Evolutionary conservation across 2,329 filamentous ascomycete genomes (phyloP).

Genomic region (Aspergillus calidoustus): DNA sequence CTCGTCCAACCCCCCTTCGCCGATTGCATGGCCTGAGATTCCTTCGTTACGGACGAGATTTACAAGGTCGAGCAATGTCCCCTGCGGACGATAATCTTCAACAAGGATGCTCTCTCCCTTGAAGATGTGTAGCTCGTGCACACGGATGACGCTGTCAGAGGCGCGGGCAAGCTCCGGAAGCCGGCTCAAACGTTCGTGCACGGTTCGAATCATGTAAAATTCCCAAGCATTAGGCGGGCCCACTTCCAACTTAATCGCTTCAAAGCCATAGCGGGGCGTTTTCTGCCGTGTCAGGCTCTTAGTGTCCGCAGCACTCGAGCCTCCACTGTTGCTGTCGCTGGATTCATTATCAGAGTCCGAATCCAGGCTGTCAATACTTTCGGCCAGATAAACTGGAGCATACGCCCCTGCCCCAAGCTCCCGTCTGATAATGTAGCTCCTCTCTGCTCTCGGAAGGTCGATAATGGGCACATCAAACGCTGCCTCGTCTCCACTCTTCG

Average conservation of each 20-base stretch:
- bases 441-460: slow-evolving; percentile 66
- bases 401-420: slow-evolving; percentile 94
- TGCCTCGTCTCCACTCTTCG: slow-evolving; percentile 61
- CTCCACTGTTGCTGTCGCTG: slow-evolving; percentile 53
- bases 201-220: slow-evolving; percentile 90
- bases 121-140: slow-evolving; percentile 91
- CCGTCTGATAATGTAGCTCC: slow-evolving; percentile 76
- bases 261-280: slow-evolving; percentile 61
- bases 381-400: slow-evolving; percentile 90
- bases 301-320: slow-evolving; percentile 58
- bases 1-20: slow-evolving; percentile 80
- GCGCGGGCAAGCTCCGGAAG: slow-evolving; percentile 66
- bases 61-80: slow-evolving; percentile 91
- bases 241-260: slow-evolving; percentile 92
- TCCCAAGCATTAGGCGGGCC: slow-evolving; percentile 87
- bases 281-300: slow-evolving; percentile 32
- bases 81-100: slow-evolving; percentile 84
- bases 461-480: slow-evolving; percentile 66
- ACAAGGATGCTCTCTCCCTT: slow-evolving; percentile 87
- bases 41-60: slow-evolving; percentile 78
- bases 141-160: slow-evolving; percentile 76
- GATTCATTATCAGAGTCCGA: slow-evolving; percentile 41
- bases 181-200: slow-evolving; percentile 72
- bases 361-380: slow-evolving; percentile 64
- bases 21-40: slow-evolving; percentile 51